These are phyloP conservation scores for Priceomyces haplophilus DNA, from an alignment of 805 yeast species.

Conservation along the genomic window DNA sequence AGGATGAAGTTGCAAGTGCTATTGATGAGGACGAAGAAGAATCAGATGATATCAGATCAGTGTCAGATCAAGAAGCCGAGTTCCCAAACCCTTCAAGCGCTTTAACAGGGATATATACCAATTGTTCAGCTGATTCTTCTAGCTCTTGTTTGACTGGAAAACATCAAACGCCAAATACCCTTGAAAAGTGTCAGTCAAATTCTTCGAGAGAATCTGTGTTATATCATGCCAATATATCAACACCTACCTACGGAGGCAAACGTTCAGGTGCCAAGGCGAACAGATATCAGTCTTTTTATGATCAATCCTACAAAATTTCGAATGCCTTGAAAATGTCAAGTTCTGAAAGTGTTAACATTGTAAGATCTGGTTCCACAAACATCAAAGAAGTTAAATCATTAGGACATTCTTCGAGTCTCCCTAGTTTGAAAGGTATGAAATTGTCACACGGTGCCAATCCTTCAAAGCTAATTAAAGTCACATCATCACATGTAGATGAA, in stretches of 20 bases:
- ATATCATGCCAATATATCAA: constrained; percentile 13
- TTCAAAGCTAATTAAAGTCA: constrained; percentile 5
- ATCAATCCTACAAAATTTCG: constrained; percentile 41
- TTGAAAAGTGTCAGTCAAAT: constrained; percentile 34
- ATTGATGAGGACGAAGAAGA: constrained; percentile 15
- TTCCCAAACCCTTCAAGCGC: constrained; percentile 23
- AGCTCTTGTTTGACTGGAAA: constrained; percentile 22
- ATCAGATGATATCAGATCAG: constrained; percentile 6
- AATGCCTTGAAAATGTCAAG: constrained; percentile 38
- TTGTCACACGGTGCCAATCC: constrained; percentile 3
- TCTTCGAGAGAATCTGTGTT: constrained; percentile 28
- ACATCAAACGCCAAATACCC: constrained; percentile 9
- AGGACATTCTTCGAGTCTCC: constrained; percentile 27
- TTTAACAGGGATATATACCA: constrained; percentile 20
- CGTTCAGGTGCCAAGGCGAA: constrained; percentile 43
- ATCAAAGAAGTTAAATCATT: constrained; percentile 12
- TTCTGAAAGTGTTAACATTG: constrained; percentile 21
- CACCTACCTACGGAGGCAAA: constrained; percentile 16
- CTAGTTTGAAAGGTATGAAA: constrained; percentile 17
- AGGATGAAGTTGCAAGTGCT: constrained; percentile 27
- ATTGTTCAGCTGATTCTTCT: constrained; percentile 34
- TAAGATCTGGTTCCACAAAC: constrained; percentile 13
- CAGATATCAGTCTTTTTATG: constrained; percentile 48
- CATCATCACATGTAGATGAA: constrained; percentile 2
- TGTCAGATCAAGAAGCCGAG: constrained; percentile 14